Evolutionary conservation across 768 basidiomycete genomes (phyloP), one percentile per base, ranked within the genome.

Genomic region (Sarcodon aspratus): DNA sequence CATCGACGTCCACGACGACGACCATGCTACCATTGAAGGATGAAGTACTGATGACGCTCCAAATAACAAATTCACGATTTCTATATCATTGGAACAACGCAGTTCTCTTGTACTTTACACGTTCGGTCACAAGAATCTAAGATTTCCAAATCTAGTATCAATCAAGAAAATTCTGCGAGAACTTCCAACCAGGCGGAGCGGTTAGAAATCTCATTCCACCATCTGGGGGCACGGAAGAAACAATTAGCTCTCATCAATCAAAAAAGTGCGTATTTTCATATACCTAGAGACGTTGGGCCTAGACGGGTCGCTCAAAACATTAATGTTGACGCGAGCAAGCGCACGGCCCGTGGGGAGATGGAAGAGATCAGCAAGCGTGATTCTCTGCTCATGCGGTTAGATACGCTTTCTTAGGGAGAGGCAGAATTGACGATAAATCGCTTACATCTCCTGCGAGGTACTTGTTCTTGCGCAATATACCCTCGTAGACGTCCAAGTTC

Each of bases 311-410:
- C 58, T 59, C 15, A 76, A 50, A 9, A 67, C 50, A 9, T 63
- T 54, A 37, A 54, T 50, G 1, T 66, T 68, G 1, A 53, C 50
- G 1, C 7, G 11, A 15, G 38, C 48, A 31, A 71, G 53, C 43
- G 58, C 18, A n/a, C 43, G 47, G 15, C 70, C 74, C 45, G 70
- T 72, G 0, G 79, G 71, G 33, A 82, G 57, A 58, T 80, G 79
- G 60, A 71, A 73, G 9, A 82, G 65, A 56, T 82, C 81, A 3
- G 74, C 78, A 1, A 81, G 63, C 7, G 76, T 79, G 47, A 82
- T 17, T 31, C 61, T 55, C 66, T 73, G 50, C 8, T 36, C 18
- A 31, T n/a, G 10, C n/a, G 37, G 9, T 42, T 42, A 34, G 7
- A 13, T n/a, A n/a, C n/a, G n/a, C n/a, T n/a, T n/a, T 15, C 46